These are phyloP conservation scores for Backusella luteola DNA, from an alignment of 192 early-diverging fungal genomes.

Conservation along the genomic window DNA sequence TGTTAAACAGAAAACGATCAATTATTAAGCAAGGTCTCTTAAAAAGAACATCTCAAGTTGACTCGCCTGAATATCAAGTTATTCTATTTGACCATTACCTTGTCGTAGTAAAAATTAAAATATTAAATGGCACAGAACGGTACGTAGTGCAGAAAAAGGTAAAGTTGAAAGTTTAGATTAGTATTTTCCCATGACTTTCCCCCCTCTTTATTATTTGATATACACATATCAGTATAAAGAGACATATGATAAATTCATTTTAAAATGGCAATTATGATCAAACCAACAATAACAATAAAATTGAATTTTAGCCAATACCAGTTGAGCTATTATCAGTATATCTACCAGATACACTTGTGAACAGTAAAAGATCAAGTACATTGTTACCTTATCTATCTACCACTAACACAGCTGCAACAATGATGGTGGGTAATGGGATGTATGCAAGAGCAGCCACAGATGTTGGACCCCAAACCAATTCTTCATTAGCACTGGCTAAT, in stretches of 20 bases:
- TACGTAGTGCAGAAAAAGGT: conserved; percentile 61
- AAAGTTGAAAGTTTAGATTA: conserved; percentile 6
- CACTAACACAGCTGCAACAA: conserved; percentile 24
- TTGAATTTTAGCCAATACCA: conserved; percentile 67
- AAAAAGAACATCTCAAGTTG: conserved; percentile 51
- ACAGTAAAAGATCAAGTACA: conserved; percentile 23
- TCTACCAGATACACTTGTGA: conserved; percentile 10
- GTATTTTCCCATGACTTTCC: background rate
- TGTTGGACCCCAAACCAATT: background rate
- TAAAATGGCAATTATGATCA: background rate
- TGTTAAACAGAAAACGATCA: conserved; percentile 70
- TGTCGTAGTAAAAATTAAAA: conserved; percentile 67
- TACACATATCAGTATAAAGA: background rate
- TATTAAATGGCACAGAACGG: conserved; percentile 45
- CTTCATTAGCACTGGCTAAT: background rate
- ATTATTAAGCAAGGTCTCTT: conserved; percentile 80
- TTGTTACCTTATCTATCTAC: conserved; percentile 26
- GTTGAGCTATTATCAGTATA: conserved; percentile 67
- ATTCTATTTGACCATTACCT: conserved; percentile 90
- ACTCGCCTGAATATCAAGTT: conserved; percentile 70
- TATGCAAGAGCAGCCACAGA: conserved; percentile 33
- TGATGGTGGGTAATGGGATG: conserved; percentile 25
- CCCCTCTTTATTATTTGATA: background rate
- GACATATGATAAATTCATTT: background rate
- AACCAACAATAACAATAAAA: background rate